phyloP scores from a whole-genome alignment of 352 stramenopile genomes.

The Globisporangium lucens region DNA sequence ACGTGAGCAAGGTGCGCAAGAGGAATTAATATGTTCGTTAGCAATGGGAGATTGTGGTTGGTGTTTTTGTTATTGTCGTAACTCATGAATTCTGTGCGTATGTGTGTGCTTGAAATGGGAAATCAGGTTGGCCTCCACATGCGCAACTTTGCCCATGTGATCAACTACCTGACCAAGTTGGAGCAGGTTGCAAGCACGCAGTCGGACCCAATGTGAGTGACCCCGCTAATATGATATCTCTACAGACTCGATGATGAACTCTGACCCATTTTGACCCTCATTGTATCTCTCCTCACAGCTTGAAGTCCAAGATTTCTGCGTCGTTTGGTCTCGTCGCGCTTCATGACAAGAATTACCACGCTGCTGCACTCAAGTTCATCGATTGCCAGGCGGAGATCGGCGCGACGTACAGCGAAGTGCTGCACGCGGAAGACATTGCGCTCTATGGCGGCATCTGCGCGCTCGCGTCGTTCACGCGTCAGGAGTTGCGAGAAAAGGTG shows the following conservation, averaged over 20 bases:
- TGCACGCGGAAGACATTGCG: slow-evolving; percentile 86
- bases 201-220: slow-evolving; percentile 59
- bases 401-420: slow-evolving; percentile 75
- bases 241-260: background rate
- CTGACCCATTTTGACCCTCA: background rate
- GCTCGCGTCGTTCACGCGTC: slow-evolving; percentile 78
- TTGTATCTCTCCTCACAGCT: slow-evolving; percentile 21
- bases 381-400: slow-evolving; percentile 80
- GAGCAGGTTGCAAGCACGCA: slow-evolving; percentile 73
- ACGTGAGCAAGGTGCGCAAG: slow-evolving; percentile 75
- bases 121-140: slow-evolving; percentile 73
- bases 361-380: slow-evolving; percentile 75
- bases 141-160: slow-evolving; percentile 81
- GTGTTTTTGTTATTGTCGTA: background rate
- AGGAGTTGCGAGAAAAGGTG: slow-evolving; percentile 78
- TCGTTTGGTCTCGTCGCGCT: slow-evolving; percentile 78
- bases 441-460: slow-evolving; percentile 85
- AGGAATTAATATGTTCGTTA: background rate
- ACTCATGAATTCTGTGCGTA: background rate
- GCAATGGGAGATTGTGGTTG: background rate
- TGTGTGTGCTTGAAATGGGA: background rate
- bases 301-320: slow-evolving; percentile 81
- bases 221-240: background rate
- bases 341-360: slow-evolving; percentile 78
- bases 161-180: slow-evolving; percentile 86